Conservation (phyloP, 495 filamentous ascomycete genomes). For the Rusavskia elegans region DNA sequence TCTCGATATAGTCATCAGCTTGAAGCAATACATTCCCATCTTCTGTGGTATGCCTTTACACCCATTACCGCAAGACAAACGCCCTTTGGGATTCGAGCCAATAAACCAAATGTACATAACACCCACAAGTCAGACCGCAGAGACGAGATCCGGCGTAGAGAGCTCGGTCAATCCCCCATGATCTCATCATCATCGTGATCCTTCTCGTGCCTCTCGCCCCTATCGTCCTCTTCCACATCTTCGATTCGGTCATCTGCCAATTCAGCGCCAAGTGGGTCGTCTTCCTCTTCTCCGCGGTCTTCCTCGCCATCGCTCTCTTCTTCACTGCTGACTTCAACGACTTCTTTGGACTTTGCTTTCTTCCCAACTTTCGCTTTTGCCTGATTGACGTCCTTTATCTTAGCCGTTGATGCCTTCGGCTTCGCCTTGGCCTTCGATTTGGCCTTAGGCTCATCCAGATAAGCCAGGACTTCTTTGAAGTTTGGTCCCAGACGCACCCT, state of each 20-base stretch:
- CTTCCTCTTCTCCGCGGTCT: slow-evolving; percentile 21
- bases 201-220: slow-evolving; percentile 15
- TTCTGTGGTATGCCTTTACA: too few species aligned
- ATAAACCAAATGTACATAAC: too few species aligned
- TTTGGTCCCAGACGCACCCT: slow-evolving; percentile 51
- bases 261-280: slow-evolving; percentile 29
- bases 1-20: too few species aligned
- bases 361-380: background rate
- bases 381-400: slow-evolving; percentile 12
- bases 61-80: too few species aligned
- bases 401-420: slow-evolving; percentile 16
- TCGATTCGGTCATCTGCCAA: slow-evolving; percentile 42
- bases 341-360: slow-evolving; percentile 20
- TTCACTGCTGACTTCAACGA: slow-evolving; percentile 16
- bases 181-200: slow-evolving; percentile 47
- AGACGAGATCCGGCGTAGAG: too few species aligned
- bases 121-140: too few species aligned
- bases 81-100: too few species aligned
- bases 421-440: slow-evolving; percentile 28
- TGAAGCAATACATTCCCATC: too few species aligned
- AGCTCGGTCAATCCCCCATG: slow-evolving; percentile 42
- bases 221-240: slow-evolving; percentile 41
- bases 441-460: slow-evolving; percentile 46
- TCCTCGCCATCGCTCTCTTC: slow-evolving; percentile 26
- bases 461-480: slow-evolving; percentile 60